phyloP scores from a whole-genome alignment of 208 protist genomes.

The Crithidia fasciculata region DNA sequence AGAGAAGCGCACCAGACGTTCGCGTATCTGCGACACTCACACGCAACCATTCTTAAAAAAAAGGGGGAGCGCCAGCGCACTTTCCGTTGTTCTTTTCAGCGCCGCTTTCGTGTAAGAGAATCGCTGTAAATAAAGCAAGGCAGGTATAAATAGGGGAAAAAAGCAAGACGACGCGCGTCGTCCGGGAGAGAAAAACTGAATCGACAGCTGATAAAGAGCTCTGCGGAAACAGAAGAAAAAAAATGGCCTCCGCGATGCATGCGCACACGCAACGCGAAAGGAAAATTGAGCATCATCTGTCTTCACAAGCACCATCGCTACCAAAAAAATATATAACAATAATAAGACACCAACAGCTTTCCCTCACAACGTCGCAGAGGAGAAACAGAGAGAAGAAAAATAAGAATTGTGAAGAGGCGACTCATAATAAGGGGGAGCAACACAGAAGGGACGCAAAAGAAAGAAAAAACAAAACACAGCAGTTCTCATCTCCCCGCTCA shows the following conservation, averaged over 20 bases:
- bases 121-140: background rate
- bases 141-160: background rate
- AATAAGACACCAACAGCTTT: no score
- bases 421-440: background rate
- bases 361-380: no score
- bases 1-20: no score
- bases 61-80: no score
- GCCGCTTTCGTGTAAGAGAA: background rate
- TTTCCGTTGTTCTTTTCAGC: no score
- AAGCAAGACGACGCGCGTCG: background rate
- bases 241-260: background rate
- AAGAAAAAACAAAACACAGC: background rate
- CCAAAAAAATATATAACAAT: no score
- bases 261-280: no score
- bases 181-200: background rate
- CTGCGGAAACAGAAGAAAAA: background rate
- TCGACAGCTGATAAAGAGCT: background rate
- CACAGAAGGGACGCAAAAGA: background rate
- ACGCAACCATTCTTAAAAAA: no score
- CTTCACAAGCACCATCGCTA: no score
- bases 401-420: slow-evolving; percentile 5
- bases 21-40: no score
- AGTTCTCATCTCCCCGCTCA: background rate
- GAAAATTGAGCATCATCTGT: no score
- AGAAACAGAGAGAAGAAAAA: background rate